phyloP scores from a whole-genome alignment of 257 asterid genomes.

The Ilex asprella region DNA sequence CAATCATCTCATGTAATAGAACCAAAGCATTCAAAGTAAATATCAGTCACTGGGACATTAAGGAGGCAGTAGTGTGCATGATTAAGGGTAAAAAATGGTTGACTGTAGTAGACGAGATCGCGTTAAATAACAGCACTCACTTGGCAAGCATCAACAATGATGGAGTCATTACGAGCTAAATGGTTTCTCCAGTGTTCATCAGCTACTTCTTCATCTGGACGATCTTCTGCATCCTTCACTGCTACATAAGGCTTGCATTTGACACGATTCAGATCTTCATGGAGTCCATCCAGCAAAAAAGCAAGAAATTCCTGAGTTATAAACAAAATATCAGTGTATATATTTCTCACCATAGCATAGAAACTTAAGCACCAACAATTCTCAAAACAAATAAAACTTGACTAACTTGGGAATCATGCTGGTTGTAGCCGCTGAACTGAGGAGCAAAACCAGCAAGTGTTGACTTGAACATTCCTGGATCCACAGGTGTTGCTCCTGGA shows the following conservation, averaged over 20 bases:
- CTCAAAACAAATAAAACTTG: slow-evolving; percentile 5
- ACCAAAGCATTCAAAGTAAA: too few relatives aligned
- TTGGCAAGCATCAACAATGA: slow-evolving; percentile 61
- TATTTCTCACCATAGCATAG: neutral
- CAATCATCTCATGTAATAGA: too few relatives aligned
- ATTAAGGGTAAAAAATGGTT: too few relatives aligned
- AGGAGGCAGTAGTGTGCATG: too few relatives aligned
- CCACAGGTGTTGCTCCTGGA: slow-evolving; percentile 40
- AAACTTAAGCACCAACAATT: neutral
- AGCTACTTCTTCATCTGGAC: slow-evolving; percentile 61
- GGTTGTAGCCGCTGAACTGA: slow-evolving; percentile 54
- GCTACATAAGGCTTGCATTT: slow-evolving; percentile 53
- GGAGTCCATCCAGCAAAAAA: slow-evolving; percentile 71
- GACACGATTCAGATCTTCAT: slow-evolving; percentile 78
- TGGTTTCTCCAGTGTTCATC: slow-evolving; percentile 69
- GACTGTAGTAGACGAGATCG: neutral
- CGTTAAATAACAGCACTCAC: slow-evolving; percentile 25
- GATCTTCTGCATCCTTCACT: slow-evolving; percentile 42
- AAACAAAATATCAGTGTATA: neutral
- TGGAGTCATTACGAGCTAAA: slow-evolving; percentile 55
- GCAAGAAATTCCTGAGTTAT: slow-evolving; percentile 57
- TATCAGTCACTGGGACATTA: too few relatives aligned
- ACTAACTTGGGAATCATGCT: slow-evolving; percentile 77
- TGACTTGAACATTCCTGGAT: slow-evolving; percentile 56
- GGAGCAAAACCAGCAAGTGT: slow-evolving; percentile 55